Conservation (phyloP, 306 rosid species). For the Quercus wislizeni region DNA sequence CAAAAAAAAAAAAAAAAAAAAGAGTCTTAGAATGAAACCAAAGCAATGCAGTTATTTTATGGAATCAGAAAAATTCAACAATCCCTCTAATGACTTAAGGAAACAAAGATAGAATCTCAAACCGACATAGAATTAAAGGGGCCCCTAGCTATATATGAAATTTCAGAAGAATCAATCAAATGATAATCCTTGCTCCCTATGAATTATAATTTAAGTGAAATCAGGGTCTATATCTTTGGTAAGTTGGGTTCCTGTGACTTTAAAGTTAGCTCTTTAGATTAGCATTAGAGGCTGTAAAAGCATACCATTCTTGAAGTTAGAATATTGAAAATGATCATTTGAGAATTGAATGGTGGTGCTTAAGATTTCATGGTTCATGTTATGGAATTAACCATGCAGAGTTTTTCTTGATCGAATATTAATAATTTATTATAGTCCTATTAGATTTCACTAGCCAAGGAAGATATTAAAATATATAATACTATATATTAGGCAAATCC, state of each 20-base stretch:
- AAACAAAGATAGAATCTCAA: no score
- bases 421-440: not conserved
- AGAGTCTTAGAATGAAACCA: conserved; percentile 35
- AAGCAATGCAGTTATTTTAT: conserved; percentile 37
- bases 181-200: not conserved
- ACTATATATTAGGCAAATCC: not conserved
- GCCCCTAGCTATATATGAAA: no score
- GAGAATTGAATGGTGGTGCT: no score
- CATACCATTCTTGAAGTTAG: not conserved
- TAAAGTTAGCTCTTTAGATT: not conserved
- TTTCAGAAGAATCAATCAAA: not conserved
- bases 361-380: not conserved
- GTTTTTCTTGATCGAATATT: not conserved
- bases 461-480: not conserved
- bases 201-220: not conserved
- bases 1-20: not conserved
- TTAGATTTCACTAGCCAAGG: not conserved
- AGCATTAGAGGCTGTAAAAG: not conserved
- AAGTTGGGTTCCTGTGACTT: not conserved
- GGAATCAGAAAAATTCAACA: conserved; percentile 9
- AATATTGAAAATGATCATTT: not conserved
- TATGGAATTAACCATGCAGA: not conserved
- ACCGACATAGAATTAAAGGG: no score
- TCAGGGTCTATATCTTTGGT: not conserved
- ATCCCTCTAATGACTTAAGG: not conserved